phyloP scores from a whole-genome alignment of 2,329 filamentous ascomycete genomes.

The Aureobasidium sp. region DNA sequence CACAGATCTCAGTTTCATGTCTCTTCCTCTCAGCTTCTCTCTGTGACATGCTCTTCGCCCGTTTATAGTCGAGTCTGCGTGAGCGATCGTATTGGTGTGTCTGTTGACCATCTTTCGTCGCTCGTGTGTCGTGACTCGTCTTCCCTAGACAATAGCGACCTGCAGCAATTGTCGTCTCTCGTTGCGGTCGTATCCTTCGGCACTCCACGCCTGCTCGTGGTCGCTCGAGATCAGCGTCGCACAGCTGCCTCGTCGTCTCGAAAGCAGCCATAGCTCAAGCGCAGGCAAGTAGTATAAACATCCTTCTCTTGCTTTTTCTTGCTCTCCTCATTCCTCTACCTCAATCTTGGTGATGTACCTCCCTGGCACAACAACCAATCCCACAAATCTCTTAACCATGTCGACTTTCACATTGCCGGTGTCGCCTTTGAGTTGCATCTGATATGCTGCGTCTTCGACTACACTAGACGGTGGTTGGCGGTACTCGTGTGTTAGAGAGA shows the following conservation, averaged over 20 bases:
- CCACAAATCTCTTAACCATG: slow-evolving; percentile 79
- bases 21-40: background rate
- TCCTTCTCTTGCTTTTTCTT: no score
- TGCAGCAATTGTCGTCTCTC: background rate
- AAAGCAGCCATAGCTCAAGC: no score
- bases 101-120: background rate
- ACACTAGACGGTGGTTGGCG: slow-evolving; percentile 53
- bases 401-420: slow-evolving; percentile 48
- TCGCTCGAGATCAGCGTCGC: no score
- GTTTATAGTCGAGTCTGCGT: background rate
- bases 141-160: background rate
- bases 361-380: slow-evolving; percentile 82
- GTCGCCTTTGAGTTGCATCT: slow-evolving; percentile 17
- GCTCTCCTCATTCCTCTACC: slow-evolving; percentile 53
- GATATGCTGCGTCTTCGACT: slow-evolving; percentile 27
- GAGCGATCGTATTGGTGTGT: background rate
- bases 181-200: no score
- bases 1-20: background rate
- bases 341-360: slow-evolving; percentile 81
- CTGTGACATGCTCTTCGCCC: background rate
- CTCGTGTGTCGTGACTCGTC: background rate
- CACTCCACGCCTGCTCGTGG: no score
- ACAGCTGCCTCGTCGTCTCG: background rate
- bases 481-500: slow-evolving; percentile 83
- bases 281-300: no score